Evolutionary conservation across 495 filamentous ascomycete species (phyloP).

Genomic region (Platismatia glauca): DNA sequence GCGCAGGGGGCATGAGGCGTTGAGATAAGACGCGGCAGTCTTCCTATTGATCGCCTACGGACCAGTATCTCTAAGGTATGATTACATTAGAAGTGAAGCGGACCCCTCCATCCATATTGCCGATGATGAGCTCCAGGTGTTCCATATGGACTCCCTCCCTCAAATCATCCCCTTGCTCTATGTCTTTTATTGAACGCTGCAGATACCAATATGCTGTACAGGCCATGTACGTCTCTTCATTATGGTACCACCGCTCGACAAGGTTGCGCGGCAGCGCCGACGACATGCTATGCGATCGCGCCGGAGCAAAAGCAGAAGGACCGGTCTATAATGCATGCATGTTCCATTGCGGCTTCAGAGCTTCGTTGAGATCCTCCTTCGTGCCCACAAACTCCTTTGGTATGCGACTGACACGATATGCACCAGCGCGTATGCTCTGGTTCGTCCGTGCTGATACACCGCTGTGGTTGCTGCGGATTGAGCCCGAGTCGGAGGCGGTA

Average conservation of each 20-base stretch:
- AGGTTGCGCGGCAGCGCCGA: constrained; percentile 9
- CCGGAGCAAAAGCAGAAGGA: background rate
- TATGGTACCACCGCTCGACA: constrained; percentile 8
- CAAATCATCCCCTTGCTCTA: background rate
- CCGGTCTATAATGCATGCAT: constrained; percentile 35
- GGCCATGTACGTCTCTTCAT: constrained; percentile 14
- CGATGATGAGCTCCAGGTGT: background rate
- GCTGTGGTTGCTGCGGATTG: constrained; percentile 75
- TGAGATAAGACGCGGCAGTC: background rate
- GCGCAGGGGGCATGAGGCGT: background rate
- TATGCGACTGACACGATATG: constrained; percentile 81
- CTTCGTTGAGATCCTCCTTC: constrained; percentile 56
- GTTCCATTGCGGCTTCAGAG: constrained; percentile 72
- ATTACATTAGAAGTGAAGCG: constrained; percentile 13
- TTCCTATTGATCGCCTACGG: background rate
- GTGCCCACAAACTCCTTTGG: constrained; percentile 78
- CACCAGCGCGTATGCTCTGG: constrained; percentile 74
- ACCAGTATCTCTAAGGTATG: constrained; percentile 3
- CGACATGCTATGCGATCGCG: constrained; percentile 4
- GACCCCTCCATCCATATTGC: background rate
- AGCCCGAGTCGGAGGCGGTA: constrained; percentile 71
- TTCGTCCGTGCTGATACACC: constrained; percentile 65
- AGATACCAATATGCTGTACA: constrained; percentile 4
- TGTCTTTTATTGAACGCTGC: background rate
- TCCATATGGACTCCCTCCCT: background rate